A percentile compares a stretch with the other conserved stretches of the same genome.
Evolutionary conservation across 1,139 yeast genomes (phyloP).

Genomic region (Geotrichum siamense): DNA sequence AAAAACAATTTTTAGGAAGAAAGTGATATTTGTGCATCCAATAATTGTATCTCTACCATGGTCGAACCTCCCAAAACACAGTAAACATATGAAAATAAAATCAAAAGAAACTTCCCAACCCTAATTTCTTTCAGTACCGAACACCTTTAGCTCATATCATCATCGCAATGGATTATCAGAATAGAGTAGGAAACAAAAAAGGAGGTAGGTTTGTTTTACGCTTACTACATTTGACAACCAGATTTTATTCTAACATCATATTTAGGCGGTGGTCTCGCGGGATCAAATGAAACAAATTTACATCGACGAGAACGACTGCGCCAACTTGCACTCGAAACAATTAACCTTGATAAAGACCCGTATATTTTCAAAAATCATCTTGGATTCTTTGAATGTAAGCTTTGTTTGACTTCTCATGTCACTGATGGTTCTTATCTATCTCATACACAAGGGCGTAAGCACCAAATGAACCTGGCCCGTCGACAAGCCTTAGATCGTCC

Average conservation of each 20-base stretch:
- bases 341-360: conserved; percentile 65
- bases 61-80: too few relatives aligned
- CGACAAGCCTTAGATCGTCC: conserved; percentile 38
- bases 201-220: conserved; percentile 37
- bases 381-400: conserved; percentile 67
- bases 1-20: too few relatives aligned
- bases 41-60: too few relatives aligned
- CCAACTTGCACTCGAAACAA: conserved; percentile 54
- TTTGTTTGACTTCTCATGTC: conserved; percentile 69
- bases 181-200: conserved; percentile 51
- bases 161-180: conserved; percentile 50
- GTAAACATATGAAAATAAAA: too few relatives aligned
- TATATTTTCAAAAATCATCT: conserved; percentile 67
- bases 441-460: conserved; percentile 75
- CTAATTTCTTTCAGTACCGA: too few relatives aligned
- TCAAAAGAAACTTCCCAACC: too few relatives aligned
- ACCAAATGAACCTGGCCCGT: conserved; percentile 58
- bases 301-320: conserved; percentile 58
- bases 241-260: background rate
- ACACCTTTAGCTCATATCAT: too few relatives aligned
- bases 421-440: conserved; percentile 71
- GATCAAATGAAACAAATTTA: conserved; percentile 55
- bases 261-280: conserved; percentile 65
- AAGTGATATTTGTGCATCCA: too few relatives aligned
- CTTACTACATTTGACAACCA: background rate